Percentiles rank a stretch among this genome's conserved stretches.
These are phyloP conservation scores for Bruguiera parviflora DNA, from an alignment of 345 rosid species.

Conservation along the genomic window DNA sequence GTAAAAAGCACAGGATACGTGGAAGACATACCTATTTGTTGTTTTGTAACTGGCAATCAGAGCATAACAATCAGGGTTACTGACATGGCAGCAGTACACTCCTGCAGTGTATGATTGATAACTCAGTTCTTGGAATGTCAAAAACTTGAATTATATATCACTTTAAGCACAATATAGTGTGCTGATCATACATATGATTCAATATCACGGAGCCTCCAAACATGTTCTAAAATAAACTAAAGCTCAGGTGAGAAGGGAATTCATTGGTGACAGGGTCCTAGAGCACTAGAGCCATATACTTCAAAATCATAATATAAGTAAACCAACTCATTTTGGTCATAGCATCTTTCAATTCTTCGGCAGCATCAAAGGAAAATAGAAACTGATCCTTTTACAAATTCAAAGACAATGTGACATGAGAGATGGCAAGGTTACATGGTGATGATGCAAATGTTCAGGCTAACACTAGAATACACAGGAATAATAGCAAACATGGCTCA, in stretches of 20 bases:
- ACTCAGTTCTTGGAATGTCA: not conserved
- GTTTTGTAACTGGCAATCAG: constrained; percentile 85
- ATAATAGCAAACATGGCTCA: too few relatives aligned
- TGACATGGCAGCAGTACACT: constrained; percentile 70
- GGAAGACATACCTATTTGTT: constrained; percentile 70
- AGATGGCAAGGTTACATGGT: too few relatives aligned
- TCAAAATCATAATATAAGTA: too few relatives aligned
- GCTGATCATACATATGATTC: constrained; percentile 59
- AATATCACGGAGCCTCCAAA: constrained; percentile 85
- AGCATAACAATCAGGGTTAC: constrained; percentile 65
- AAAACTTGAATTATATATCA: not conserved
- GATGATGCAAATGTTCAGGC: too few relatives aligned
- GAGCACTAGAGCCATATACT: constrained; percentile 15
- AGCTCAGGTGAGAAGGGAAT: constrained; percentile 89
- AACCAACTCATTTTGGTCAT: too few relatives aligned
- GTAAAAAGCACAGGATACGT: constrained; percentile 42
- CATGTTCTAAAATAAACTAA: constrained; percentile 82
- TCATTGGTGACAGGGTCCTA: constrained; percentile 89
- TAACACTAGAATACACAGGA: too few relatives aligned
- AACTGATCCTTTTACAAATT: too few relatives aligned
- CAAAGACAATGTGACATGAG: too few relatives aligned
- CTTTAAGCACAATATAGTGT: not conserved
- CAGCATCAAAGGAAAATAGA: too few relatives aligned
- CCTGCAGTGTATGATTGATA: constrained; percentile 41
- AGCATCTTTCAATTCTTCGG: too few relatives aligned